Base-by-base conservation (phyloP, 495 filamentous ascomycete species). In the Letharia columbiana region DNA sequence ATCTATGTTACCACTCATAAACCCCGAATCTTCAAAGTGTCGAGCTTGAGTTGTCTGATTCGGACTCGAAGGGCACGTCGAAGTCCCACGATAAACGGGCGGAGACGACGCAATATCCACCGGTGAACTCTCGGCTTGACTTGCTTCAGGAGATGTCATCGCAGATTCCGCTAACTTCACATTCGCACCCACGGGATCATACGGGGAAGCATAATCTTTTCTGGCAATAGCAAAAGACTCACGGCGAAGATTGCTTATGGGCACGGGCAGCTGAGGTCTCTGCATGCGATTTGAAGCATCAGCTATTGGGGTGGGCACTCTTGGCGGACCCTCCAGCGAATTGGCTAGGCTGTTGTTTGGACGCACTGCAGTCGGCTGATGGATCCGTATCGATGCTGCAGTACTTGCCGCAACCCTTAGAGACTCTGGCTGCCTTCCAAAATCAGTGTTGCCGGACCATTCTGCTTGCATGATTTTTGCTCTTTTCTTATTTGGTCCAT, bases 381-480 rank as follows among this genome's bases (percentile, higher is more conserved):
- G 89, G 54, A 88, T 86, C n/a, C 91, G 89, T 65, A 96, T 81
- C 11, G 92, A 95, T 23, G 90, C 90, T 41, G 91, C 85, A 20
- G 91, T 93, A 73, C 90, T 94, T 28, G 92, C 92, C 68, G 89
- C 86, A 15, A 96, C 91, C 63, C 92, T 82, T n/a, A 96, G 78
- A 10, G 91, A 95, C 47, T 91, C 89, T 28, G 86, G 83, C 58
- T 85, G 86, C 39, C 83, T 80, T 52, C 86, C 89, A 71, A 94
- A 85, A 9, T 87, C 83, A 9, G 85, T 82, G 57, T 85, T 87
- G 40, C 83, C 84, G 49, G 81, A 86, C 77, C 86, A 85, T 45
- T 88, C 84, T 7, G 87, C 84, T 72, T 86, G 84, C 35, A 82
- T 89, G 35, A 88, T 77, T 69, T 87, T 91, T 28, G 90, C 92